Base-by-base conservation (phyloP, 208 protist genomes). In the Herpetomonas samuelpessoai region DNA sequence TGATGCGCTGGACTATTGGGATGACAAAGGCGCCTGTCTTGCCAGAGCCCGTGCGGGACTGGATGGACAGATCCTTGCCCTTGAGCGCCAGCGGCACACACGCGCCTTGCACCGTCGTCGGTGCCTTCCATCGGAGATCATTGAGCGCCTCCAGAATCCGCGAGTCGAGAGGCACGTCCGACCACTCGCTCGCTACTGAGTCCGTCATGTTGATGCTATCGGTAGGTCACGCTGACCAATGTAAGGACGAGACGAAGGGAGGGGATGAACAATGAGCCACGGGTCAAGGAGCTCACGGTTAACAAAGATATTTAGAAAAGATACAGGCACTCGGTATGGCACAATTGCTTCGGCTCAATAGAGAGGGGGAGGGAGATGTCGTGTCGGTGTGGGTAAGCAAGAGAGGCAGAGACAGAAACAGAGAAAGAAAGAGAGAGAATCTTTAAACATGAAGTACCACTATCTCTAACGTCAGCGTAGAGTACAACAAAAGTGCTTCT, bases 61-160 rank as follows among this genome's bases (percentile, higher is more conserved):
- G 86, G 35, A 97, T 83, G 27, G 87, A 85, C 27, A 97, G 53
- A 60, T 97, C 92, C 18, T 83, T 82, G 7, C 95, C 97, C 60
- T 94, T 87, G 6, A 99, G 60, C 0, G 94, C 96, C 6, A 91
- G 52, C 18, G 97, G 97, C 28, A 99, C 93, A 22, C 93, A 83
- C 29, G 97, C 89, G 39, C 71, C 67, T 76, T 99, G 98, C 54
- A 99, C 97, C 2, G 88, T 67, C 2, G 96, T 98, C 25, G 98
- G 97, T 49, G 59, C 45, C 24, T 47, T 70, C 81, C 90, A 99
- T 9, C 81, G 77, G 0, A 98, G 54, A 25, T 88, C 69, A 27
- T 66, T 79, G 35, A 97, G 53, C 2, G 88, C 86, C 71, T 97
- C 88, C 18, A 94, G 57, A 48, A 97, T 74, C 35, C 85, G 80